These are phyloP conservation scores for Isoetes engelmannii DNA, from an alignment of 83 land plant species.

Conservation along the genomic window DNA sequence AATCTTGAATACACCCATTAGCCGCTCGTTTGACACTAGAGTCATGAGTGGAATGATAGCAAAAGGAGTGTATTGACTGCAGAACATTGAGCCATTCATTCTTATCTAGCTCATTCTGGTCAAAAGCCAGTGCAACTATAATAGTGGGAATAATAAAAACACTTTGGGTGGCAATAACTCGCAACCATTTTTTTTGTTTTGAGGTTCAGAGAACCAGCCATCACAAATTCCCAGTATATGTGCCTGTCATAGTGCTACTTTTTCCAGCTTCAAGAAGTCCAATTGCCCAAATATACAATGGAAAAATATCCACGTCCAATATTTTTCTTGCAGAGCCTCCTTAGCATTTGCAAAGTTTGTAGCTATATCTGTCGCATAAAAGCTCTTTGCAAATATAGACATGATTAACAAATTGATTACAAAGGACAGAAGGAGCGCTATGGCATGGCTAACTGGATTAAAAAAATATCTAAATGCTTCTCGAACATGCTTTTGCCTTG, in stretches of 20 bases:
- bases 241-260: constrained; percentile 94
- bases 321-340: constrained; percentile 64
- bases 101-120: constrained; percentile 58
- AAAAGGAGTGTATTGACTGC: constrained; percentile 90
- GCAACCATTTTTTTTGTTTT: constrained; percentile 72
- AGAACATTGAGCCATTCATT: constrained; percentile 97
- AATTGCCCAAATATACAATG: constrained; percentile 85
- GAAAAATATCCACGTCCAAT: constrained; percentile 71
- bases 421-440: constrained; percentile 70
- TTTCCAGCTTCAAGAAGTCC: constrained; percentile 93
- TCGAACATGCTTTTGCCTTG: constrained; percentile 51
- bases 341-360: constrained; percentile 71
- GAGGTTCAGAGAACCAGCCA: constrained; percentile 87
- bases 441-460: constrained; percentile 72
- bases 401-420: constrained; percentile 77
- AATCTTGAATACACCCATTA: constrained; percentile 79
- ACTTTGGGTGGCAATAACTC: constrained; percentile 70
- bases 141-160: constrained; percentile 86
- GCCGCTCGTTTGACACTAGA: constrained; percentile 65
- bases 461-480: constrained; percentile 82
- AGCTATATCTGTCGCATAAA: constrained; percentile 65
- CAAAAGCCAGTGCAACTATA: constrained; percentile 73
- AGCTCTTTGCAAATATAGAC: constrained; percentile 86
- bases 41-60: constrained; percentile 84
- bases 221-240: constrained; percentile 66